Evolutionary conservation across 2,329 filamentous ascomycete species (phyloP).

Genomic region (Arthroderma sp.): DNA sequence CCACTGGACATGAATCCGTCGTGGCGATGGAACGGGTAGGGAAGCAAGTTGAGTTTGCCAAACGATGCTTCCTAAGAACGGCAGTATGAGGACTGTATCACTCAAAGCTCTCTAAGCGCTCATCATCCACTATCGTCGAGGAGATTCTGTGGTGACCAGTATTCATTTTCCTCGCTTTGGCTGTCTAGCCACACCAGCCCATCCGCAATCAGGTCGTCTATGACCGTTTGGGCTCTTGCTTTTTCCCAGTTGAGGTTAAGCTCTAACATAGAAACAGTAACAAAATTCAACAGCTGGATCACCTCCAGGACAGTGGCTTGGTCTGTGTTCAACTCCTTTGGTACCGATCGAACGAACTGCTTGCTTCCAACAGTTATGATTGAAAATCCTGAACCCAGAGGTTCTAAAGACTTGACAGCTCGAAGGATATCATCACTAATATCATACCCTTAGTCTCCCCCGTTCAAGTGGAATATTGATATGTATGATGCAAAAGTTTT

Average conservation of each 20-base stretch:
- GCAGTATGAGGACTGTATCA: too few relatives aligned
- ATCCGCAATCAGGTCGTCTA: slow-evolving; percentile 79
- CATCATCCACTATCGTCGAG: slow-evolving; percentile 29
- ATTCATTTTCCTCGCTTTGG: slow-evolving; percentile 76
- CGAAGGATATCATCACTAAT: slow-evolving; percentile 72
- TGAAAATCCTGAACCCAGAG: slow-evolving; percentile 76
- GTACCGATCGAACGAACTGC: slow-evolving; percentile 80
- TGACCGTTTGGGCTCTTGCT: slow-evolving; percentile 71
- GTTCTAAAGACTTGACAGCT: slow-evolving; percentile 74
- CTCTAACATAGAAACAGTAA: slow-evolving; percentile 79
- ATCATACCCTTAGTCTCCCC: too few relatives aligned
- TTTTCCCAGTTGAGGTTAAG: slow-evolving; percentile 76
- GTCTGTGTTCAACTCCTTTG: slow-evolving; percentile 88
- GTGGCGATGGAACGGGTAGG: too few relatives aligned
- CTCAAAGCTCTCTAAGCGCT: background rate
- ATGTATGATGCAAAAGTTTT: background rate
- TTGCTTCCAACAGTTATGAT: slow-evolving; percentile 72
- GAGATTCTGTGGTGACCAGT: slow-evolving; percentile 53
- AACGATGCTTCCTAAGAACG: too few relatives aligned
- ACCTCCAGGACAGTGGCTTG: slow-evolving; percentile 87
- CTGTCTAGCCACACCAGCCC: slow-evolving; percentile 90
- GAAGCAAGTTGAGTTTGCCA: too few relatives aligned
- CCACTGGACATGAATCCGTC: too few relatives aligned
- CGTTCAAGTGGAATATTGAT: too few relatives aligned
- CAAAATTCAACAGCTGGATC: slow-evolving; percentile 76